phyloP scores from a whole-genome alignment of 2,329 filamentous ascomycete genomes.

The Monilinia aucupariae region DNA sequence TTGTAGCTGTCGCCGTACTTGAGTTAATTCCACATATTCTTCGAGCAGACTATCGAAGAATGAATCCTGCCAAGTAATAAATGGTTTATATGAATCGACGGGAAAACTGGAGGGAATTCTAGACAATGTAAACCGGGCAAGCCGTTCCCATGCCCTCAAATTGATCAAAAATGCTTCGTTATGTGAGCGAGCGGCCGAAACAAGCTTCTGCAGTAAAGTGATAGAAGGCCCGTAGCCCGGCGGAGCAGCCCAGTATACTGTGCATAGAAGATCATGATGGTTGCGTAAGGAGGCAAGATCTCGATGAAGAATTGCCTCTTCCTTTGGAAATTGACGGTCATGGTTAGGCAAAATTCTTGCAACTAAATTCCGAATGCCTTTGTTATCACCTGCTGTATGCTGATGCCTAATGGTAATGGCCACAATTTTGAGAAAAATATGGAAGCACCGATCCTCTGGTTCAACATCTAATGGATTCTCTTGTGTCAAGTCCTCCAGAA shows the following conservation, averaged over 20 bases:
- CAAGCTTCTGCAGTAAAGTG: conserved; percentile 53
- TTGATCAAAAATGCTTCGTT: conserved; percentile 62
- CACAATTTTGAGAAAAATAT: conserved; percentile 61
- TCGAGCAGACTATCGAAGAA: conserved; percentile 53
- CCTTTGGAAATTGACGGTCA: conserved; percentile 57
- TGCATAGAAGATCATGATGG: conserved; percentile 63
- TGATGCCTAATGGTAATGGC: conserved; percentile 52
- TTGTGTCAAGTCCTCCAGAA: conserved; percentile 50
- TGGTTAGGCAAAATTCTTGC: conserved; percentile 61
- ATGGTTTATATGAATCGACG: conserved; percentile 42
- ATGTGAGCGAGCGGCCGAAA: conserved; percentile 55
- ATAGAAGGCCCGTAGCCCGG: conserved; percentile 48
- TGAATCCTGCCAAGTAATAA: conserved; percentile 51
- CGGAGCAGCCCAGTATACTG: conserved; percentile 60
- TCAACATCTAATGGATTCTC: conserved; percentile 45
- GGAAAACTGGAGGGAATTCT: conserved; percentile 37
- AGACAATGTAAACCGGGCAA: conserved; percentile 53
- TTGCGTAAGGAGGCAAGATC: conserved; percentile 62
- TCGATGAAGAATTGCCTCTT: conserved; percentile 52
- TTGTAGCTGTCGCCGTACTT: conserved; percentile 20
- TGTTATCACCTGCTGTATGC: conserved; percentile 43
- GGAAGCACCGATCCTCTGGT: conserved; percentile 57
- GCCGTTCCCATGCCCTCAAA: conserved; percentile 56
- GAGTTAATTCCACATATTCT: conserved; percentile 44
- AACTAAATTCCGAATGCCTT: conserved; percentile 57